Conservation (phyloP, 768 basidiomycete genomes). For the Inosperma sp. region DNA sequence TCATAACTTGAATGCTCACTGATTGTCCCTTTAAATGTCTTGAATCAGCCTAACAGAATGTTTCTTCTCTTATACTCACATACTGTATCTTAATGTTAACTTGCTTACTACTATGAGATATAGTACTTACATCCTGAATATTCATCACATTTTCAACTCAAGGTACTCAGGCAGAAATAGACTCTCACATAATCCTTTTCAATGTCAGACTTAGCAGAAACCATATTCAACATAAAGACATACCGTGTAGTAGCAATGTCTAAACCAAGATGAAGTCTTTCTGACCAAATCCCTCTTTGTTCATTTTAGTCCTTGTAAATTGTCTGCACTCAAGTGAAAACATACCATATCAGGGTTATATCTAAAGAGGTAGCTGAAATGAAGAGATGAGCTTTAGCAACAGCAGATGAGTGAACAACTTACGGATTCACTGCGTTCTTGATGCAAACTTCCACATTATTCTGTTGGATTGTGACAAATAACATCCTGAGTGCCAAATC, state of each 20-base stretch:
- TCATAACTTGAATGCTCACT: no score
- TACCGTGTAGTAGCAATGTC: background rate
- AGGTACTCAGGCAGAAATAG: conserved; percentile 2
- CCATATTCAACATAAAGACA: background rate
- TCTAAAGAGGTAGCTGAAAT: background rate
- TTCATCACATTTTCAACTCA: no score
- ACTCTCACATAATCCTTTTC: background rate
- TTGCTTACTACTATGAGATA: no score
- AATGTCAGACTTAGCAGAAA: background rate
- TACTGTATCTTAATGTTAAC: no score
- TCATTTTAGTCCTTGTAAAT: background rate
- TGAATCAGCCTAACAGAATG: no score
- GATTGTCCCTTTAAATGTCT: no score
- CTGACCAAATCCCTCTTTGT: background rate
- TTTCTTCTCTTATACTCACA: no score
- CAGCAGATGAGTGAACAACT: background rate
- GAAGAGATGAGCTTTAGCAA: background rate
- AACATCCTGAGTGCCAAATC: conserved; percentile 14
- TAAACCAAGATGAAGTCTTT: background rate
- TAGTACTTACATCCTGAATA: no score
- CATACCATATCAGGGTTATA: background rate
- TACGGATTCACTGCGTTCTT: conserved; percentile 9
- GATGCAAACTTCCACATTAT: conserved; percentile 18
- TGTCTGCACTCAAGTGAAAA: background rate
- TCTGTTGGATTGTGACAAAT: conserved; percentile 18